Conservation (phyloP, 441 rosid species). For the Rhodomyrtus psidioides region DNA sequence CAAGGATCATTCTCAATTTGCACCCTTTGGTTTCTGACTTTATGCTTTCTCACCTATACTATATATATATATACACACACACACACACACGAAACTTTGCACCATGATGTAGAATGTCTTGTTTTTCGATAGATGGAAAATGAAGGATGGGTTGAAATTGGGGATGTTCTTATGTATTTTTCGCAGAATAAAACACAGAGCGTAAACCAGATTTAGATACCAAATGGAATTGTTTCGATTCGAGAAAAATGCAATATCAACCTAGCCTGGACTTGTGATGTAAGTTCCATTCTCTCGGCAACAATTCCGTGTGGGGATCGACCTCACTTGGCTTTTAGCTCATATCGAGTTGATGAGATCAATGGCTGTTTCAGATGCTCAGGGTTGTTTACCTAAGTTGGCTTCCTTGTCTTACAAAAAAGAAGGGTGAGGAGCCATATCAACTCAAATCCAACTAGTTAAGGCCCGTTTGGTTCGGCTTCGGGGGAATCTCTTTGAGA, state of each 20-base stretch:
- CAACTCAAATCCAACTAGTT: background rate
- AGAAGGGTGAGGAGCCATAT: background rate
- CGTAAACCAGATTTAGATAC: background rate
- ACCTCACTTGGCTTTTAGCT: background rate
- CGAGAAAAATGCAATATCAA: background rate
- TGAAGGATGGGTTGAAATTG: background rate
- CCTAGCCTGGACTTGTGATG: background rate
- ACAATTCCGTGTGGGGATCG: background rate
- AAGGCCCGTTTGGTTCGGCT: too few relatives aligned
- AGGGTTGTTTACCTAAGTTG: background rate
- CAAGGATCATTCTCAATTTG: background rate
- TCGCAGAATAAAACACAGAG: background rate
- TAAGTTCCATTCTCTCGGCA: background rate
- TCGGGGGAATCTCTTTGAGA: too few relatives aligned
- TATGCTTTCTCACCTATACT: background rate
- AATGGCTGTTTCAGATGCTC: background rate
- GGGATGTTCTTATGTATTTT: background rate
- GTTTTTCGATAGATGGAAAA: too few relatives aligned
- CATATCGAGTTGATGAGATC: background rate
- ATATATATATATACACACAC: too few relatives aligned
- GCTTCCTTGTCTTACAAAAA: background rate
- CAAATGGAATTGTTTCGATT: background rate
- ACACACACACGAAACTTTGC: too few relatives aligned
- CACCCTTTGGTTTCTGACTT: background rate
- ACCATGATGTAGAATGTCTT: background rate